Base-by-base conservation (phyloP, 768 basidiomycete species). In the Pulveroboletus sp. region DNA sequence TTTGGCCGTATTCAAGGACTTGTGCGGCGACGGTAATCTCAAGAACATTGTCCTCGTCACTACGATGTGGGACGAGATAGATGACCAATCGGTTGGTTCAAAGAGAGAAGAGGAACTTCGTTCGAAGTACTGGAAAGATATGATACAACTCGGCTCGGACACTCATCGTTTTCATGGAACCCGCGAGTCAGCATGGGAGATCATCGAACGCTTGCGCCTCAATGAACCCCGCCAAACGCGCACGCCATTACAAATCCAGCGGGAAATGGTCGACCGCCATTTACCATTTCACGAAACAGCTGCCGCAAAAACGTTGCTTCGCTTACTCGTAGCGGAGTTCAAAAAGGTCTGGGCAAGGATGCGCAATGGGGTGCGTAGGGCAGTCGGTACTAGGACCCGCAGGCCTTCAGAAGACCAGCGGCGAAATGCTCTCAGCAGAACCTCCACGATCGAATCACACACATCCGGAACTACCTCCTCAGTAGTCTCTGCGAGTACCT, bases 1-100 rank as follows among this genome's bases (percentile, higher is more conserved):
- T 34, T 20, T 56, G 9, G 10, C 25, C 1, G 49, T 56, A 19
- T 55, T 56, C 35, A 44, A 21, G 14, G 46, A 43, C 10, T 21
- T 58, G 33, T 58, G 57, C 10, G 57, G 57, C 11, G 19, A 47
- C 1, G 11, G 9, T 2, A 51, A 38, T 37, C 10, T 58, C 20
- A 56, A 49, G 47, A 60, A 52, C n/a, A 40, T 60, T 2, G 16
- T 56, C 36, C 50, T 59, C 16, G 58, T 60, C 24, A 56, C 57
- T 1, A 59, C 57, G 8, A 58, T 58, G 57, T 58, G 56, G 56
- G 56, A 58, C 13, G 42, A 56, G 21, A 33, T 48, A 3, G 29
- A 45, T 2, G 38, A 49, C 40, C 5, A 39, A 17, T 23, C 23
- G 4, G 25, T 47, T 31, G 57, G 50, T 33, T 27, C 19, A 2